Percentiles rank a stretch among this genome's conserved stretches.
phyloP scores from a whole-genome alignment of 208 protist genomes.

The Leishmania mexicana region DNA sequence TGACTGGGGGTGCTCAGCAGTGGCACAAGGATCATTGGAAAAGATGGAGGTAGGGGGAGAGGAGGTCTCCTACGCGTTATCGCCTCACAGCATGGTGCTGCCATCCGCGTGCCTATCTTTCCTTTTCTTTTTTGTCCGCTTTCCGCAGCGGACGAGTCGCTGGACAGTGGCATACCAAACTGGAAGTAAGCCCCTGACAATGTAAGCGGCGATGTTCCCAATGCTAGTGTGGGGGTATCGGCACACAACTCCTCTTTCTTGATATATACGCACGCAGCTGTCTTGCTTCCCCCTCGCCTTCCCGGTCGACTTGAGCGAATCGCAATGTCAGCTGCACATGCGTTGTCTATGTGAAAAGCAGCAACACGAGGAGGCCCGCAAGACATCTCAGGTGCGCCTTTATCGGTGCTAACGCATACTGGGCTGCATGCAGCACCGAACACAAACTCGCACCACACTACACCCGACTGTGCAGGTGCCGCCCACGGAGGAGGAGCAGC shows the following conservation, averaged over 20 bases:
- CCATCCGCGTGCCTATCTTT: not conserved
- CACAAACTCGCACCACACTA: not conserved
- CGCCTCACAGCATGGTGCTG: not conserved
- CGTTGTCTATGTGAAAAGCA: not conserved
- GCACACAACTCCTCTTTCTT: not conserved
- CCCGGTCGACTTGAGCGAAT: not conserved
- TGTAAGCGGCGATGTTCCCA: not conserved
- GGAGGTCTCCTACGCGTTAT: not conserved
- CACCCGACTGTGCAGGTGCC: not conserved
- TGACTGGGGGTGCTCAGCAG: not conserved
- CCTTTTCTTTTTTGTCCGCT: not conserved
- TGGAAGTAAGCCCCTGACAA: not conserved
- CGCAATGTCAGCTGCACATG: not conserved
- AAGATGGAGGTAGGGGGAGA: not conserved
- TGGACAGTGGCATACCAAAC: not conserved
- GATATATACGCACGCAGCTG: not conserved
- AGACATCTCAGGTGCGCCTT: not conserved
- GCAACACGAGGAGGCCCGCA: not conserved
- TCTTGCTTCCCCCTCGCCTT: not conserved
- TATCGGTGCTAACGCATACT: too few relatives aligned
- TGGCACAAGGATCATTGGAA: not conserved
- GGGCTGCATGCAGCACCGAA: not conserved
- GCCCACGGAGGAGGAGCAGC: not conserved
- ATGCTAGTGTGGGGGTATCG: not conserved
- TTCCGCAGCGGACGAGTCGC: not conserved